Percentiles rank a stretch among this genome's conserved stretches.
phyloP scores from a whole-genome alignment of 495 filamentous ascomycete species.

The Talaromyces borbonicus region DNA sequence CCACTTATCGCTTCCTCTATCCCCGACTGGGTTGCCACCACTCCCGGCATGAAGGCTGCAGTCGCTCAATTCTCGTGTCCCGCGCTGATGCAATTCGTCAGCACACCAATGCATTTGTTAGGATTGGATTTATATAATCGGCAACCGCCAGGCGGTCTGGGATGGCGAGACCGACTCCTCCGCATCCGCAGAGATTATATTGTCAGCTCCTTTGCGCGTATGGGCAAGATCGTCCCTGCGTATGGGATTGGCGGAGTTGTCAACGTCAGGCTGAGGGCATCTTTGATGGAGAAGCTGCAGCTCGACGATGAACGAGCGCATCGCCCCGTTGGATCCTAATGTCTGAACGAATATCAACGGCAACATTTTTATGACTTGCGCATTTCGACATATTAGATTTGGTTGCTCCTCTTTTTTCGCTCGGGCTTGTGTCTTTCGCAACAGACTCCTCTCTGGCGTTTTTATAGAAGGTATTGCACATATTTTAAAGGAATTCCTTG shows the following conservation, averaged over 20 bases:
- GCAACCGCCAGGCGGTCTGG: conserved; percentile 31
- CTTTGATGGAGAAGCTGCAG: conserved; percentile 44
- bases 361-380: too few relatives aligned
- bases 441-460: too few relatives aligned
- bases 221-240: conserved; percentile 86
- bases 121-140: conserved; percentile 88
- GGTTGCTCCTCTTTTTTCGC: too few relatives aligned
- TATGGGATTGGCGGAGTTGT: conserved; percentile 91
- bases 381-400: too few relatives aligned
- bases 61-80: conserved; percentile 75
- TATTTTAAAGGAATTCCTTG: too few relatives aligned
- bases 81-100: conserved; percentile 68
- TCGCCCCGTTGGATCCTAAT: not conserved
- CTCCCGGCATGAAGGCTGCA: conserved; percentile 44
- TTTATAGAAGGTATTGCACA: too few relatives aligned
- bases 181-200: conserved; percentile 68
- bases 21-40: conserved; percentile 37
- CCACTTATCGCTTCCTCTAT: conserved; percentile 52
- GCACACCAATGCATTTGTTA: conserved; percentile 80
- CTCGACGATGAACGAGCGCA: conserved; percentile 8
- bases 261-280: conserved; percentile 62
- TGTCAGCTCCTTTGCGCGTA: conserved; percentile 65
- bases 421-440: too few relatives aligned
- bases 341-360: too few relatives aligned
- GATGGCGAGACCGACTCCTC: conserved; percentile 47